Evolutionary conservation across 2,329 filamentous ascomycete species (phyloP), one percentile per base, ranked within the genome.

Genomic region (Alternaria angustiovoidea): DNA sequence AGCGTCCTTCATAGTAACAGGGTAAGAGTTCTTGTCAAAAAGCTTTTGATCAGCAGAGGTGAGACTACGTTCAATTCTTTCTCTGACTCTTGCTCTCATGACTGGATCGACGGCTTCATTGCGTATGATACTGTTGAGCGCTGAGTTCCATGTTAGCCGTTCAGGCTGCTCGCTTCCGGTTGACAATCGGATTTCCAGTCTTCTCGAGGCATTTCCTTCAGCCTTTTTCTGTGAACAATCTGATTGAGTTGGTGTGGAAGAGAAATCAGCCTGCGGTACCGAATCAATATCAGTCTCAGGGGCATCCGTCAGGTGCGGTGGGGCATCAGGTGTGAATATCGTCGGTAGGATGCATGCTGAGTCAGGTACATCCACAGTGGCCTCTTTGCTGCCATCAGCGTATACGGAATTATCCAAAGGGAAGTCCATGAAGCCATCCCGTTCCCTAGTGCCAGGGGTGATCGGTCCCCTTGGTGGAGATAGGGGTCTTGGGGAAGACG

Each of bases 141-240:
- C 61, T 22, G 22, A 18, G 18, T 56, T 60, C 67, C 66, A 70
- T 36, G 62, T 64, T 18, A 64, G 41, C 30, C 18, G 18, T 41
- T 55, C 44, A 28, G 32, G 5, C 9, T 9, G 11, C 22, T 41
- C 41, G 1, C 4, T 20, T 7, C 26, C 28, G 43, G 5, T 42
- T 12, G 24, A n/a, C 1, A 18, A 20, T 6, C 7, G n/a, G 18
- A 11, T 2, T 18, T 28, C 22, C 4, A 30, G 3, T 26, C 14
- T 2, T 26, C 14, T 44, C 4, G 43, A n/a, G 3, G 7, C 5
- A 12, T n/a, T 16, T 5, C 16, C 20, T 30, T n/a, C 44, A 12
- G 14, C 24, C 28, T n/a, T 38, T 12, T 2, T 14, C 20, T 30
- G 14, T 18, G 18, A 4, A 20, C 22, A 5, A 6, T 2, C 5